Base-by-base conservation (phyloP, 2,329 filamentous ascomycete species). In the Penicillium capsulatum region DNA sequence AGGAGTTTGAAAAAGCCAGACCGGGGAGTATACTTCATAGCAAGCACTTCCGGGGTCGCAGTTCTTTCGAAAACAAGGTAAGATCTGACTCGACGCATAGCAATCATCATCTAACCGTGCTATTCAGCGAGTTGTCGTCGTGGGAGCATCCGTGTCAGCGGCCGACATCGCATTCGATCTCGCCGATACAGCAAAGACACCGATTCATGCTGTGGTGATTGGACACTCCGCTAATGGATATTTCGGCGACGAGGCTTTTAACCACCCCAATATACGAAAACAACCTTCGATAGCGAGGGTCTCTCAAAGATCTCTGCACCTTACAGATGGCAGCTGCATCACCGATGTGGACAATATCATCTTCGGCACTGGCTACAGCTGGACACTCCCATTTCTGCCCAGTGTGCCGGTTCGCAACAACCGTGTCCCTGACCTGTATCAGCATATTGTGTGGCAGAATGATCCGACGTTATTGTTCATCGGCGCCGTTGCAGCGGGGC, bases 281-380 rank as follows among this genome's bases (percentile, higher is more conserved):
- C 50, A 55, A 10, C 42, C 58, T 2, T 47, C 60, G 2, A 63
- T 65, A n/a, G 45, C 53, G 7, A 51, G 45, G 5, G 52, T 61
- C 47, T 61, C n/a, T 76, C 78, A 44, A 34, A 60, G 70, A 16
- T 74, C 82, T 0, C 66, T 76, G 40, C 40, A 60, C 28, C 76
- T 84, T 34, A 65, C 70, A 22, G 76, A 83, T 46, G 79, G 79
- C 2, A 71, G 65, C 1, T 65, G 56, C 1, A 66, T 80, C 5
- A 47, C 66, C 0, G 65, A 74, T 13, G 74, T 84, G 10, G 81
- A 85, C 56, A 57, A 76, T 50, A 69, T 85, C 45, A 75, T 85
- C 47, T 81, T 84, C 42, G 80, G 79, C 15, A 85, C 81, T 0
- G 81, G 81, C 0, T 84, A 82, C 57, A 73, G 68, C 17, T 84